Evolutionary conservation across 2,329 filamentous ascomycete species (phyloP).

Genomic region (Botrytis squamosa): DNA sequence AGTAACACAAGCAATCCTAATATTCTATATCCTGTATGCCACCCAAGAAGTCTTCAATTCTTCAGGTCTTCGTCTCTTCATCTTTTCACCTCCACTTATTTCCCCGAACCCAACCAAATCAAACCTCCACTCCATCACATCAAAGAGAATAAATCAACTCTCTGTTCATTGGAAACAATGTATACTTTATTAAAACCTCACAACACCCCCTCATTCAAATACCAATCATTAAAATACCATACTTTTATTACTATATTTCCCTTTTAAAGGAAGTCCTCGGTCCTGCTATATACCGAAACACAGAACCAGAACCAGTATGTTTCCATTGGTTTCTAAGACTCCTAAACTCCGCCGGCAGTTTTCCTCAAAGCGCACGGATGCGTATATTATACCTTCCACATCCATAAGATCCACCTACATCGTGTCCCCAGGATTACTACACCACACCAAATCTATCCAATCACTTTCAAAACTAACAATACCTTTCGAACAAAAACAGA

Average conservation of each 20-base stretch:
- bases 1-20: background rate
- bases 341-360: background rate
- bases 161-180: no score
- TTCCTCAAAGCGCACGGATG: background rate
- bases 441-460: background rate
- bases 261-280: background rate
- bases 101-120: no score
- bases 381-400: background rate
- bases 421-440: background rate
- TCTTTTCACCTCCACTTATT: no score
- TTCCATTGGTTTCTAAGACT: background rate
- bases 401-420: no score
- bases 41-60: background rate
- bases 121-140: no score
- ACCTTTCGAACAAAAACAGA: background rate
- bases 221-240: background rate
- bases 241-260: background rate
- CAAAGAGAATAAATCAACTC: no score
- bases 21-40: background rate
- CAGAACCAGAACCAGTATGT: background rate
- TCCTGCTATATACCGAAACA: background rate
- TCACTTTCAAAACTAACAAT: background rate
- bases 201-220: background rate
- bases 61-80: background rate
- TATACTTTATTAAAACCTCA: background rate